Conservation (phyloP, 1,284 basidiomycete genomes). For the Pholiota adiposa region DNA sequence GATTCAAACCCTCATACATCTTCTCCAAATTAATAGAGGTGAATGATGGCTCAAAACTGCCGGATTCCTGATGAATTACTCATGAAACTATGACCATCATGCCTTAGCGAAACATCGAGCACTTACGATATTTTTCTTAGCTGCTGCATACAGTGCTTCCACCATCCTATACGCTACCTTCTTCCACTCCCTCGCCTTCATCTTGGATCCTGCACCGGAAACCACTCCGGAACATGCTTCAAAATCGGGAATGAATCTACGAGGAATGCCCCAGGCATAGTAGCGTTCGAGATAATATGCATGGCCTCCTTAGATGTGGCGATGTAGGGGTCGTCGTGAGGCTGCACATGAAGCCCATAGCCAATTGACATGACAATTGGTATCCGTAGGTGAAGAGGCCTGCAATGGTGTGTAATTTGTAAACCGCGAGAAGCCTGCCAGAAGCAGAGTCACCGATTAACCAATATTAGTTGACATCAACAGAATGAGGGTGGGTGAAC, state of each 20-base stretch:
- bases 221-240: slow-evolving; percentile 24
- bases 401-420: too few species aligned
- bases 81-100: too few species aligned
- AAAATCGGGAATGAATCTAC: slow-evolving; percentile 29
- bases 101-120: neutral
- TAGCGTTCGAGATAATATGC: slow-evolving; percentile 15
- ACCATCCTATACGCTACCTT: slow-evolving; percentile 19
- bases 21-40: slow-evolving; percentile 16
- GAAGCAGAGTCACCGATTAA: too few species aligned
- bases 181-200: slow-evolving; percentile 14
- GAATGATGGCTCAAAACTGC: slow-evolving; percentile 16
- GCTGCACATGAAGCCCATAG: slow-evolving; percentile 28
- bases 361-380: slow-evolving; percentile 27
- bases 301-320: slow-evolving; percentile 17
- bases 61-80: neutral
- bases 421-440: too few species aligned
- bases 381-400: too few species aligned
- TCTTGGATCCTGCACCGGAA: slow-evolving; percentile 24
- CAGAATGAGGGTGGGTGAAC: too few species aligned
- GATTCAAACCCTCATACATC: slow-evolving; percentile 11
- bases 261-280: slow-evolving; percentile 28
- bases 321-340: slow-evolving; percentile 27
- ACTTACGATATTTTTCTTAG: slow-evolving; percentile 22
- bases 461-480: too few species aligned
- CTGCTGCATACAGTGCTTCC: slow-evolving; percentile 24